phyloP scores from a whole-genome alignment of 2,329 filamentous ascomycete genomes.

The Fusarium sp. region DNA sequence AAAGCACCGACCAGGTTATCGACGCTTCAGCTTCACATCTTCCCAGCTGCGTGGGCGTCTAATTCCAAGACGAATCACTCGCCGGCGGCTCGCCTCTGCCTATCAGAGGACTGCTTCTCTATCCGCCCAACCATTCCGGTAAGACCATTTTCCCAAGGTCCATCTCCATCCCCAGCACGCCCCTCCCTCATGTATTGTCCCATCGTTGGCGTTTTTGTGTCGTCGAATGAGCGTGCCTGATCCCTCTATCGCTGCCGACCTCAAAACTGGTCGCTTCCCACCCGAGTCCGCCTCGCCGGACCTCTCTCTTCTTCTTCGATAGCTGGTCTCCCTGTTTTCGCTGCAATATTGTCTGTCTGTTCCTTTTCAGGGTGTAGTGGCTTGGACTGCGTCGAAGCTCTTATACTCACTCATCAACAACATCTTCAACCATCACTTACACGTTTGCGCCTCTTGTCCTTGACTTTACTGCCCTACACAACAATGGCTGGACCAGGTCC shows the following conservation, averaged over 20 bases:
- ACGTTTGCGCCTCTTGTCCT: slow-evolving; percentile 13
- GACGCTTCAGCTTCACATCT: slow-evolving; percentile 53
- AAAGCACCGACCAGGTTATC: slow-evolving; percentile 32
- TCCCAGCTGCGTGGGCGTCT: slow-evolving; percentile 43
- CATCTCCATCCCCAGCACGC: slow-evolving; percentile 44
- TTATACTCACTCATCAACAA: slow-evolving; percentile 27
- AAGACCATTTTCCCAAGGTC: slow-evolving; percentile 42
- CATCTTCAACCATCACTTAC: slow-evolving; percentile 17
- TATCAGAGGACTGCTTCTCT: slow-evolving; percentile 43
- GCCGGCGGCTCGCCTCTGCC: slow-evolving; percentile 40
- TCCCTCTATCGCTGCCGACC: slow-evolving; percentile 47
- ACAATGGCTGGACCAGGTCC: slow-evolving; percentile 57
- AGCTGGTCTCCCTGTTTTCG: slow-evolving; percentile 67
- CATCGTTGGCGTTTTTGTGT: slow-evolving; percentile 51
- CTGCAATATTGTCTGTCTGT: slow-evolving; percentile 50
- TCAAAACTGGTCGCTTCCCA: slow-evolving; percentile 66
- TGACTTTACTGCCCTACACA: slow-evolving; percentile 32
- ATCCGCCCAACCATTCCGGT: slow-evolving; percentile 40
- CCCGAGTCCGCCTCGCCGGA: slow-evolving; percentile 50
- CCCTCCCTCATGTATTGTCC: slow-evolving; percentile 43
- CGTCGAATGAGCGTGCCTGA: slow-evolving; percentile 48
- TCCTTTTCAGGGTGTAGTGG: slow-evolving; percentile 34
- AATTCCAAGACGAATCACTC: slow-evolving; percentile 40
- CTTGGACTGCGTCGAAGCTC: slow-evolving; percentile 45
- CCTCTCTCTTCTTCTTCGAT: slow-evolving; percentile 58